phyloP scores from a whole-genome alignment of 1,284 basidiomycete genomes.

The Irpex rosettiformis region DNA sequence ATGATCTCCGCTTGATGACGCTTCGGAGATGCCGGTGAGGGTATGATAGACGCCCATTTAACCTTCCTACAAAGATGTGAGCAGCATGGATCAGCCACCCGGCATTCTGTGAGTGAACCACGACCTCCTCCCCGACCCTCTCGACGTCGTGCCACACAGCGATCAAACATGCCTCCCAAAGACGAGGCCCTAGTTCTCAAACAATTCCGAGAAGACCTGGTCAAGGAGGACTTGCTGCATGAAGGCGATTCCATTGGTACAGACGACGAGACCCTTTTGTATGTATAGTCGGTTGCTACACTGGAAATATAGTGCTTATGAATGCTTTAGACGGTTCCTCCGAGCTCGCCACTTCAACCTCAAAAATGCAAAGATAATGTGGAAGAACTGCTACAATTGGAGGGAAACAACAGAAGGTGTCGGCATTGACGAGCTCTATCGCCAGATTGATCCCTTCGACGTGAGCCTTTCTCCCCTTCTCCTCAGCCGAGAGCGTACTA shows the following conservation, averaged over 20 bases:
- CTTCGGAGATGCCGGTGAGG: not conserved
- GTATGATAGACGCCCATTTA: not conserved
- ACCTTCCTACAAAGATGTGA: not conserved
- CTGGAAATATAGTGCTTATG: not conserved
- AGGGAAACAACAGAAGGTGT: conserved; percentile 49
- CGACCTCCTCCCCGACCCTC: not conserved
- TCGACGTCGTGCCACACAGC: not conserved
- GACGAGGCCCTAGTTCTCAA: conserved; percentile 18
- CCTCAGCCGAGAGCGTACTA: no score
- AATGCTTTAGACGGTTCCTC: conserved; percentile 53
- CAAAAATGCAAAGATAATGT: conserved; percentile 52
- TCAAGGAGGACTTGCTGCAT: conserved; percentile 47
- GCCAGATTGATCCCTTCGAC: conserved; percentile 56
- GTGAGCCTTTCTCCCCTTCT: no score
- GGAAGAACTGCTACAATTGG: conserved; percentile 58
- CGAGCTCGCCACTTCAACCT: conserved; percentile 60
- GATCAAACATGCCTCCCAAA: conserved; percentile 8
- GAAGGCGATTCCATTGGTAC: conserved; percentile 64
- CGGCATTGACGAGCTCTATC: conserved; percentile 57
- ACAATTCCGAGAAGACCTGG: conserved; percentile 47
- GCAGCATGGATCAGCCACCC: not conserved
- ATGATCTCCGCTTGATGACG: not conserved
- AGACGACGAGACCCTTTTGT: conserved; percentile 62
- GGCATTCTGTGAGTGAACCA: not conserved
- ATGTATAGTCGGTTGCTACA: conserved; percentile 13